Conservation (phyloP, 73 alveolate genomes). For the Paramecium tetraurelia region DNA sequence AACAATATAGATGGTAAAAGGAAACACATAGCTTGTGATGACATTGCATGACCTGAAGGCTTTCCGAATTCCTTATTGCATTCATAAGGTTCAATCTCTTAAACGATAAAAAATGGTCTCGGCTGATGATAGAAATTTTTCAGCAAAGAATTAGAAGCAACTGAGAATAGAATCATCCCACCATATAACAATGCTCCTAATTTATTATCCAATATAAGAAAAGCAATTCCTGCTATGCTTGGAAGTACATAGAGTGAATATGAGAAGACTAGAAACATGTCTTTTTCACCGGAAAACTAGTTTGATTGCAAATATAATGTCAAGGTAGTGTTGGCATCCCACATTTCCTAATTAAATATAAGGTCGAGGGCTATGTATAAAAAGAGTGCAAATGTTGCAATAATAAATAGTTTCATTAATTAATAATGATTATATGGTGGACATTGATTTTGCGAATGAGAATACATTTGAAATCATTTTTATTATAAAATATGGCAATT, state of each 20-base stretch:
- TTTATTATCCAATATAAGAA: neutral
- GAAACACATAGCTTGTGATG: conserved; percentile 21
- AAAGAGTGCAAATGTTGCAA: neutral
- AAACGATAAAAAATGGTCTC: conserved; percentile 44
- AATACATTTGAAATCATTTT: neutral
- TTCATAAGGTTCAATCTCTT: conserved; percentile 28
- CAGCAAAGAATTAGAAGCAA: conserved; percentile 6
- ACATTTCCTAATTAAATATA: neutral
- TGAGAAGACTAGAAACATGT: neutral
- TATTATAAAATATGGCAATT: neutral
- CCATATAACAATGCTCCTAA: conserved; percentile 29
- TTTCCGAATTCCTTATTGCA: conserved; percentile 59
- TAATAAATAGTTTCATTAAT: neutral
- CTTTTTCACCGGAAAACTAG: neutral
- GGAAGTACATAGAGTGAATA: conserved; percentile 3
- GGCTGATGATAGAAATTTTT: conserved; percentile 54
- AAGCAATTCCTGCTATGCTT: neutral
- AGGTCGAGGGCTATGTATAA: neutral
- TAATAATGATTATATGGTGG: neutral
- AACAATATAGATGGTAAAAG: neutral
- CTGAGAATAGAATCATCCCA: neutral
- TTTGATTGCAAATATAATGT: neutral
- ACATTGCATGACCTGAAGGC: conserved; percentile 67
- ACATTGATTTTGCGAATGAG: neutral
- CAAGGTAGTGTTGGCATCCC: neutral